Evolutionary conservation across 345 rosid genomes (phyloP), one percentile per base, ranked within the genome.

Genomic region (Salix viminalis): DNA sequence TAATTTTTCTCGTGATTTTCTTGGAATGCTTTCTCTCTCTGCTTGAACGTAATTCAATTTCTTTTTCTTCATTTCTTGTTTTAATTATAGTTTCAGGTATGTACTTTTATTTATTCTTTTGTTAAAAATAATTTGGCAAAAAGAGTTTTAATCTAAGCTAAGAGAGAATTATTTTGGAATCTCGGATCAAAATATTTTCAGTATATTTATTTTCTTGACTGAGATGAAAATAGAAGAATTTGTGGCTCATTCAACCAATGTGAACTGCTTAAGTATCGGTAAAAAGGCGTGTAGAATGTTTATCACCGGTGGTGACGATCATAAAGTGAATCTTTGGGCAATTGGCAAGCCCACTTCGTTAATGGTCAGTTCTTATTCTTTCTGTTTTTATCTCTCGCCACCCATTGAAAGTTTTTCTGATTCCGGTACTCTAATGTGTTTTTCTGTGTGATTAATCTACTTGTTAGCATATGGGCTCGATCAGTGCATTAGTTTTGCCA

Each of bases 251-350:
- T 86, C 96, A 0, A 82, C 82, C 19, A 88, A 92, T 84, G 98
- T 96, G 58, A 93, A 91, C 80, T 96, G 99, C 81, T 76, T 96
- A 28, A 81, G 79, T 73, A 88, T 96, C 3, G 98, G 97, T 70
- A 96, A 90, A 81, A 96, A 93, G 87, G 85, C 88, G 4, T 84
- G 91, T 75, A 86, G 98, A 80, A 86, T 91, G 71, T 83, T 91
- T 78, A 77, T 93, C 46, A 93, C 94, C 1, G 99, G 99, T 6
- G 94, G 98, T 69, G 99, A 93, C 88, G 99, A 96, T 83, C 81
- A 84, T 71, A 93, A 90, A 64, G 96, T 92, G 76, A 96, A 96
- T 83, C 92, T 96, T 71, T 96, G 99, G 99, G 87, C 94, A 4
- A 89, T 93, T 14, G 99, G 96, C 71, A 96, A 92, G 71, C 91